phyloP scores from a whole-genome alignment of 345 rosid genomes.

The Adansonia digitata region DNA sequence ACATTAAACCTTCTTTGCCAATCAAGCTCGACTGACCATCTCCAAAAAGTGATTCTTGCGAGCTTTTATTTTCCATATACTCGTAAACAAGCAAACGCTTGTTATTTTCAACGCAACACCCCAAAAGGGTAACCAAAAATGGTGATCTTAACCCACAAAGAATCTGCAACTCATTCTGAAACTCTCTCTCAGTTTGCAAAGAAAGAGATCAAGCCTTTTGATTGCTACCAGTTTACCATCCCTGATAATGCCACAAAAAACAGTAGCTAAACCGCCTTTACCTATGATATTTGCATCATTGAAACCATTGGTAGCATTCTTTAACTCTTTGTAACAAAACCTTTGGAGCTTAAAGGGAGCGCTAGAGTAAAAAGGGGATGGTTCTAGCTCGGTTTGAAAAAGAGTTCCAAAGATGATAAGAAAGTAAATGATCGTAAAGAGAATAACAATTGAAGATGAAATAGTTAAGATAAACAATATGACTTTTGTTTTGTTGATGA shows the following conservation, averaged over 20 bases:
- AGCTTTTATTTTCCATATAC: conserved; percentile 88
- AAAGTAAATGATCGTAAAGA: conserved; percentile 66
- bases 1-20: conserved; percentile 73
- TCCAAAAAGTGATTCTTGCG: conserved; percentile 73
- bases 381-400: conserved; percentile 66
- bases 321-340: conserved; percentile 73
- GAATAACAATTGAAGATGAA: conserved; percentile 61
- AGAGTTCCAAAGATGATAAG: conserved; percentile 71
- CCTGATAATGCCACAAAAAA: conserved; percentile 65
- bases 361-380: conserved; percentile 59
- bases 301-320: conserved; percentile 68
- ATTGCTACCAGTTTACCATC: conserved; percentile 82
- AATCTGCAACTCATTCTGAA: conserved; percentile 92
- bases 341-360: conserved; percentile 66
- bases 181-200: conserved; percentile 78
- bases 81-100: conserved; percentile 75
- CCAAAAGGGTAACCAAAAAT: conserved; percentile 66
- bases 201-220: conserved; percentile 67
- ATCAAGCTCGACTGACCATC: conserved; percentile 48
- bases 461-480: conserved; percentile 62
- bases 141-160: conserved; percentile 85
- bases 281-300: conserved; percentile 65
- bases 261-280: conserved; percentile 95
- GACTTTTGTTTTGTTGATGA: conserved; percentile 44
- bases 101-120: conserved; percentile 79